Evolutionary conservation across 2,329 filamentous ascomycete species (phyloP), one percentile per base, ranked within the genome.

Genomic region (Torrubiellomyces zombiae): DNA sequence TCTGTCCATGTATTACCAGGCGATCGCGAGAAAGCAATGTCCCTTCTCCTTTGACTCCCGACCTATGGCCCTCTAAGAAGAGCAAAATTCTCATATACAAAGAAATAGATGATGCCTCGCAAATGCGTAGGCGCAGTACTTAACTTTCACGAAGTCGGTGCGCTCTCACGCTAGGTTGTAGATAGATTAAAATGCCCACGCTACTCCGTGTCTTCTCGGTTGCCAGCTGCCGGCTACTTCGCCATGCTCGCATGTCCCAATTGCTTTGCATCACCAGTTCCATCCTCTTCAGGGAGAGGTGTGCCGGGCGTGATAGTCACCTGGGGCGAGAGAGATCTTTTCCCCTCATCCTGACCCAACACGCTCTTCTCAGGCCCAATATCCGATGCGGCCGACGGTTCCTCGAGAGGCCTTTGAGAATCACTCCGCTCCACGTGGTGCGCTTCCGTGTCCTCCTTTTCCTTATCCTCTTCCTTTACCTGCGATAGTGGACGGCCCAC

Each of bases 261-360:
- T 28, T 53, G 53, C 43, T 65, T 65, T 4, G 46, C 44, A 23
- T 56, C 52, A 3, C 47, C 34, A 6, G 46, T 42, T 8, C 35
- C 37, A 2, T 43, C 47, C 3, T 52, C 48, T 1, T 32, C 30
- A 0, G 48, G 40, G 1, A 45, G 47, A 3, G 63, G 60, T 1
- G 63, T 66, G 10, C 55, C 60, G 0, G 32, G 28, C 7, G 25
- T 28, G 12, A 33, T n/a, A 4, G 23, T 32, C 3, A 32, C 27
- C 11, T 24, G 21, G 7, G 30, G 33, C 9, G 29, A 29, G 6
- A 30, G 14, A n/a, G 20, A 12, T n/a, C 14, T 22, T 9, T 20
- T 19, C 6, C 21, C 26, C n/a, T n/a, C n/a, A 8, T 28, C 18
- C 4, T 18, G 13, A 25, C 13, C 28, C n/a, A 13, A 26, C 28